Conservation (phyloP, 805 yeast species). For the Blastobotrys peoriensis region DNA sequence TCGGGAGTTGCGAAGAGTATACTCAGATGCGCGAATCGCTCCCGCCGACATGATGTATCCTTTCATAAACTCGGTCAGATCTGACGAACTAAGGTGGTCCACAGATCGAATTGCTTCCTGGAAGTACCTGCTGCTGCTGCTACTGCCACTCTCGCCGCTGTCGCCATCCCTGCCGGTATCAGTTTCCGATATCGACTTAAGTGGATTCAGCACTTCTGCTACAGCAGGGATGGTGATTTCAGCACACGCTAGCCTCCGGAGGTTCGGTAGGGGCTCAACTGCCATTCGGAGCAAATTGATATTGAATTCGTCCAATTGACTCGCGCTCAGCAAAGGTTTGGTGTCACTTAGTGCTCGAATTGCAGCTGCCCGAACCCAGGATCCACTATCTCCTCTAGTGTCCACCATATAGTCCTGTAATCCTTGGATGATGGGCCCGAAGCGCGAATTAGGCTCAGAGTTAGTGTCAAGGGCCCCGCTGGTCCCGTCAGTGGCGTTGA, state of each 20-base stretch:
- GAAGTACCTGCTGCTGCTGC: neutral
- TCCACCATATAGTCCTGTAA: conserved; percentile 75
- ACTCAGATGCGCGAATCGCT: conserved; percentile 18
- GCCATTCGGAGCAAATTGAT: conserved; percentile 43
- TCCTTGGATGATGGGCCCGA: conserved; percentile 29
- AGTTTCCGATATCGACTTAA: neutral
- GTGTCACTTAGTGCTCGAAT: conserved; percentile 33
- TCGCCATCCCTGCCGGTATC: neutral
- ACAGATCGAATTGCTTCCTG: conserved; percentile 9
- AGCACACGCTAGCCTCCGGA: conserved; percentile 32
- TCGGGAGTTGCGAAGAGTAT: conserved; percentile 10
- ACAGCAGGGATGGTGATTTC: neutral
- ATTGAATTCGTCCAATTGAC: conserved; percentile 9
- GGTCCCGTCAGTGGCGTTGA: neutral
- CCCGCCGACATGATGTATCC: conserved; percentile 30
- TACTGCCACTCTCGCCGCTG: neutral
- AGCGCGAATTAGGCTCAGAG: neutral
- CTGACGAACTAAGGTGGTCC: conserved; percentile 12
- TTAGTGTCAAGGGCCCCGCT: neutral
- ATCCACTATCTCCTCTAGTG: conserved; percentile 89
- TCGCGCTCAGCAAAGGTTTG: conserved; percentile 11
- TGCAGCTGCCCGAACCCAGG: conserved; percentile 54
- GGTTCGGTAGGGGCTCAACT: conserved; percentile 56
- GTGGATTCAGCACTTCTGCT: neutral
- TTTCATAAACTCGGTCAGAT: conserved; percentile 11